Evolutionary conservation across 495 filamentous ascomycete species (phyloP), one percentile per base, ranked within the genome.

Genomic region (Extremus antarcticus): DNA sequence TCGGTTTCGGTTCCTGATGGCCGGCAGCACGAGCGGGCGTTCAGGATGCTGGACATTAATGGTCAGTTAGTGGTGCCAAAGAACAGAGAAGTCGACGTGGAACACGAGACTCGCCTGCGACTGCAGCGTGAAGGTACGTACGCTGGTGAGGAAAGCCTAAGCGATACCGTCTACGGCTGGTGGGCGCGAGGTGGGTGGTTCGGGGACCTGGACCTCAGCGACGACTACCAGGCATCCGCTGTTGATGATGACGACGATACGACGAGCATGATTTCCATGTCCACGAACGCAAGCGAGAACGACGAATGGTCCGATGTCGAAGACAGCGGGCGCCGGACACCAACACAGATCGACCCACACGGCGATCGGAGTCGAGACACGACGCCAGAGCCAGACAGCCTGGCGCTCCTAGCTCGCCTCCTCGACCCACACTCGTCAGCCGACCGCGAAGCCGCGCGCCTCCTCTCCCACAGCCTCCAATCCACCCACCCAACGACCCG

Each of bases 161-260:
- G 87, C 57, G 74, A 79, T 1, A 82, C 76, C 43, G 70, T 94
- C 2, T 95, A 95, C 67, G 70, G 69, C 13, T 90, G 88, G 79
- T 95, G 87, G 83, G 80, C 81, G 38, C 65, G 71, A 20, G 87
- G 84, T 19, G 88, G 86, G 25, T 88, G 85, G 67, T 95, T 86
- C 83, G 90, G 90, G 1, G 81, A 80, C 24, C 75, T 81, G 24
- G 90, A 96, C 65, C 74, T 75, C 3, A 92, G 83, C 54, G 83
- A 84, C 3, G 82, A 87, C 29, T 96, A 86, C 57, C 59, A 66
- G 1, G 76, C 78, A 13, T 63, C 67, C 25, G 16, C 59, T 2
- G 62, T 68, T 7, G 71, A 81, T 13, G 71, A 78, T 17, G 76
- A 85, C 41, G 85, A 90, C 43, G 87, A 91, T 61, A 81, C 78